Conservation (phyloP, 2,329 filamentous ascomycete genomes). For the Ceratocystiopsis sp. region DNA sequence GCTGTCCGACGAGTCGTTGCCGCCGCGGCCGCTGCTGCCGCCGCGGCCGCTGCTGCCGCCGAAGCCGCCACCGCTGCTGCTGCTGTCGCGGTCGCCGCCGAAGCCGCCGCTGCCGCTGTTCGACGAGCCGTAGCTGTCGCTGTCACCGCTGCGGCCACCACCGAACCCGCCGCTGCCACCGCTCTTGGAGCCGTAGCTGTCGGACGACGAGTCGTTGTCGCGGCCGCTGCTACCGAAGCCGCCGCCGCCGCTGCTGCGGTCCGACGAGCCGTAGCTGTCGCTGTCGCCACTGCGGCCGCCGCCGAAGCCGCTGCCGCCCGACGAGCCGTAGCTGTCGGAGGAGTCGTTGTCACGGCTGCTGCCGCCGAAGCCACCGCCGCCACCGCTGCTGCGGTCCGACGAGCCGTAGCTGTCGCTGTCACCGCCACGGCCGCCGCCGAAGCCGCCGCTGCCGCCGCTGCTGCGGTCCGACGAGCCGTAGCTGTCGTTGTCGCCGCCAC, state of each 20-base stretch:
- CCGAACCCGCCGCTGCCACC: not conserved
- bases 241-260: not conserved
- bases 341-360: not conserved
- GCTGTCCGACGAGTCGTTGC: constrained; percentile 4
- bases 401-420: constrained; percentile 10
- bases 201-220: constrained; percentile 2
- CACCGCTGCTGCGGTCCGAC: constrained; percentile 9
- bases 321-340: not conserved
- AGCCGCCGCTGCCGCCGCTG: constrained; percentile 10
- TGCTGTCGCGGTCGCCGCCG: not conserved
- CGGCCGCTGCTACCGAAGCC: constrained; percentile 1
- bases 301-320: constrained; percentile 6
- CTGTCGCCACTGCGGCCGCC: constrained; percentile 5
- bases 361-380: not conserved
- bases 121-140: constrained; percentile 9
- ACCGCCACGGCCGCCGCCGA: constrained; percentile 6
- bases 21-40: constrained; percentile 1
- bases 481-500: constrained; percentile 8
- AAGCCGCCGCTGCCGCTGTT: constrained; percentile 1
- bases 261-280: constrained; percentile 1
- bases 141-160: not conserved
- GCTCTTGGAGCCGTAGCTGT: not conserved
- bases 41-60: not conserved
- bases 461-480: constrained; percentile 10
- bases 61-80: not conserved